These are phyloP conservation scores for Plasmodium chabaudi DNA, from an alignment of 169 alveolate genomes.

Conservation along the genomic window DNA sequence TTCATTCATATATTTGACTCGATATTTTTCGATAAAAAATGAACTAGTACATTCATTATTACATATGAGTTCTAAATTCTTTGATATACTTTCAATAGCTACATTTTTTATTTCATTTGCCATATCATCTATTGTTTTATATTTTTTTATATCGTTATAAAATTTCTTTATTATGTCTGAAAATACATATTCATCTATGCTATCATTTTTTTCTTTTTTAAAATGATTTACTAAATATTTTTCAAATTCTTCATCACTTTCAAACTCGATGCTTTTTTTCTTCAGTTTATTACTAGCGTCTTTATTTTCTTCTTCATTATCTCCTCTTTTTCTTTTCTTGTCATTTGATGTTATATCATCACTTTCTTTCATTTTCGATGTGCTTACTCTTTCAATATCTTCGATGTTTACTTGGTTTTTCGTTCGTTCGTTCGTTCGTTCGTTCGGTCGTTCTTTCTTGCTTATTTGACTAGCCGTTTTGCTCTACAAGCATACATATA, in stretches of 20 bases:
- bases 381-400: neutral
- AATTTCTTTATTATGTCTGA: slow-evolving; percentile 49
- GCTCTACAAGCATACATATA: neutral
- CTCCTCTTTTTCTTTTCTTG: slow-evolving; percentile 31
- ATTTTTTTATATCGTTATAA: slow-evolving; percentile 37
- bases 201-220: slow-evolving; percentile 21
- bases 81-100: slow-evolving; percentile 33
- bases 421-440: neutral
- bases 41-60: slow-evolving; percentile 75
- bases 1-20: slow-evolving; percentile 71
- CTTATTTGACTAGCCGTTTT: slow-evolving; percentile 8
- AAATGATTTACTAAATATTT: slow-evolving; percentile 39
- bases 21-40: slow-evolving; percentile 51
- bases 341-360: slow-evolving; percentile 2
- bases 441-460: neutral
- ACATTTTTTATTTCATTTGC: slow-evolving; percentile 67
- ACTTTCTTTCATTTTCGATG: slow-evolving; percentile 27
- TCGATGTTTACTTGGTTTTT: neutral
- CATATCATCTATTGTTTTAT: slow-evolving; percentile 66
- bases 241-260: slow-evolving; percentile 73
- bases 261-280: slow-evolving; percentile 56
- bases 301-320: slow-evolving; percentile 10
- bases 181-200: slow-evolving; percentile 26
- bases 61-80: slow-evolving; percentile 57
- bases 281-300: slow-evolving; percentile 5